Base-by-base conservation (phyloP, 306 rosid genomes). In the Bauhinia variegata region DNA sequence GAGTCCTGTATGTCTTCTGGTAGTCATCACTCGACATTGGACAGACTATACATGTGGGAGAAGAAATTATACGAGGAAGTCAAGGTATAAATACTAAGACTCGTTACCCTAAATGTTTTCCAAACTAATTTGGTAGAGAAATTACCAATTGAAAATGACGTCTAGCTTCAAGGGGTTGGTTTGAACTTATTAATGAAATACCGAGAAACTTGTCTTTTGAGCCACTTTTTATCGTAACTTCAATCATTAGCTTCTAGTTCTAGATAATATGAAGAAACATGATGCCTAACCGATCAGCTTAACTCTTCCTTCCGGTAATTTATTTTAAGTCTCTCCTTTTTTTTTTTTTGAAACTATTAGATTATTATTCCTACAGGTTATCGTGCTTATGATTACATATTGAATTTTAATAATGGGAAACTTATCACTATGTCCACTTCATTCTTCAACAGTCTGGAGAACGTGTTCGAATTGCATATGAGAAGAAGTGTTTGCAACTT, bases 31-130 rank as follows among this genome's bases (percentile, higher is more conserved):
- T 83, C 92, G 38, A 93, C 97, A 18, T 60, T 93, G 79, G 92
- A 93, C 71, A 83, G 86, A 70, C 72, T 93, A 73, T 93, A 85
- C 75, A 87, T 93, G 11, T 93, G 97, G 97, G 99, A 88, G 78
- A 93, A 90, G 88, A 93, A 93, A 72, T 92, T 93, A 49, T 93
- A 85, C 0, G 85, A 93, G 54, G 96, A 93, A 82, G 99, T 93
- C 47, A 85, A 54, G 96, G 97, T 93, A 85, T 62, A 31, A 31
- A 13, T 38, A 67, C 74, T 30, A 61, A 61, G n/a, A 51, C 60
- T 56, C 4, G 58, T 42, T 19, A 13, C 63, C 10, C 17, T 66
- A 30, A 28, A 63, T 39, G 54, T 50, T 55, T 8, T 34, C 31
- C 8, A 8, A 16, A 18, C 64, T 18, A 17, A 16, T 65, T 37